phyloP scores from a whole-genome alignment of 1,139 yeast genomes.

The Nakaseomyces bracarensis region DNA sequence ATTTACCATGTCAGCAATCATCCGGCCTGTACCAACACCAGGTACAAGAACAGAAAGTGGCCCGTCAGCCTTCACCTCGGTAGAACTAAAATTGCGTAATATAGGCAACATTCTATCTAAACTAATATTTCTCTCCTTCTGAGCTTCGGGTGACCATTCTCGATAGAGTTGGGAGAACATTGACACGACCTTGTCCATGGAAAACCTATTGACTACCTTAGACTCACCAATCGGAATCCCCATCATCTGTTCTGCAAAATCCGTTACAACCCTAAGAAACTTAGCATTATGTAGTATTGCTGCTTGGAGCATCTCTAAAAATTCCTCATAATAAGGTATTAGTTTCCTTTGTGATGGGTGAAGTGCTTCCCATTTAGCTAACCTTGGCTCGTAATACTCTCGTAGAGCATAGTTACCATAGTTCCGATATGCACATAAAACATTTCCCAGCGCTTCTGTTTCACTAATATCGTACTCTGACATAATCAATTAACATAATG shows the following conservation, averaged over 20 bases:
- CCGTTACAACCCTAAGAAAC: constrained; percentile 43
- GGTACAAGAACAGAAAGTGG: constrained; percentile 55
- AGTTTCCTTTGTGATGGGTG: constrained; percentile 37
- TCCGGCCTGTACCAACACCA: constrained; percentile 76
- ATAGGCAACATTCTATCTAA: constrained; percentile 42
- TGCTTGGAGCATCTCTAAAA: constrained; percentile 39
- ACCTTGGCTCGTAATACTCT: constrained; percentile 31
- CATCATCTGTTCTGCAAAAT: constrained; percentile 45
- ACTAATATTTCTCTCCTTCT: constrained; percentile 42
- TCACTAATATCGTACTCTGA: constrained; percentile 1
- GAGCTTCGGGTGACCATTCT: constrained; percentile 70
- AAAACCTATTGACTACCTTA: constrained; percentile 44
- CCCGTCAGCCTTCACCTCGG: constrained; percentile 19
- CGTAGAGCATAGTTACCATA: constrained; percentile 31
- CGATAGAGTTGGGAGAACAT: constrained; percentile 57
- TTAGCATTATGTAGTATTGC: constrained; percentile 44
- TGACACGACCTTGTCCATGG: constrained; percentile 55
- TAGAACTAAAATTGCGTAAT: constrained; percentile 34
- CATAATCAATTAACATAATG: no score
- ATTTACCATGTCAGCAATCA: constrained; percentile 63
- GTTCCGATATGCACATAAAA: constrained; percentile 18
- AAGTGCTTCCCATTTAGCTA: constrained; percentile 34
- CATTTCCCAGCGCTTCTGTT: constrained; percentile 7
- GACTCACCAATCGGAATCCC: constrained; percentile 39
- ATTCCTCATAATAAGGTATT: constrained; percentile 46